phyloP scores from a whole-genome alignment of 2,329 filamentous ascomycete genomes.

The Xylaria sp. region DNA sequence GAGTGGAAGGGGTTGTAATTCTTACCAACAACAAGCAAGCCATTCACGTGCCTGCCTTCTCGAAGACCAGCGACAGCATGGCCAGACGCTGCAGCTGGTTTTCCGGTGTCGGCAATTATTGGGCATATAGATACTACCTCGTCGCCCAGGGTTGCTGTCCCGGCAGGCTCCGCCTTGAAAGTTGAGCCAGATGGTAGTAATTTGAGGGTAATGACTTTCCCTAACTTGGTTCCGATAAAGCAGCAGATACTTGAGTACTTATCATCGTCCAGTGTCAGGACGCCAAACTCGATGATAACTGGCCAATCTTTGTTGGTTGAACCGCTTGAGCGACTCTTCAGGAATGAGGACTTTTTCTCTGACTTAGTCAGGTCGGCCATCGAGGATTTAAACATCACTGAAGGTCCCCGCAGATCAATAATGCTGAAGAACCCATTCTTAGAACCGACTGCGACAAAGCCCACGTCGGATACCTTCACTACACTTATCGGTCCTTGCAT shows the following conservation, averaged over 20 bases:
- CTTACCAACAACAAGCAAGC: conserved; percentile 77
- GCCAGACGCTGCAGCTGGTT: conserved; percentile 76
- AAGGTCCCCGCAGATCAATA: conserved; percentile 85
- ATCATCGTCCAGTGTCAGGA: conserved; percentile 92
- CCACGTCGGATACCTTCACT: conserved; percentile 85
- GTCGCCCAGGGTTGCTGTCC: conserved; percentile 70
- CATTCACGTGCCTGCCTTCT: conserved; percentile 76
- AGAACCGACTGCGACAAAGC: conserved; percentile 87
- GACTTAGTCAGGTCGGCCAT: conserved; percentile 75
- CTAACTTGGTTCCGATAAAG: conserved; percentile 86
- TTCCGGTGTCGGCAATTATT: conserved; percentile 78
- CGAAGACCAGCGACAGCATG: conserved; percentile 76
- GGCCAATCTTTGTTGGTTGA: conserved; percentile 71
- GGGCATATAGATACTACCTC: conserved; percentile 77
- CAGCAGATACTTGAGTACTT: conserved; percentile 93
- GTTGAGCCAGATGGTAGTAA: conserved; percentile 76
- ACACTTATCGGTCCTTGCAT: conserved; percentile 81
- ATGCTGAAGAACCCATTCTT: conserved; percentile 81
- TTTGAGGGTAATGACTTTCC: conserved; percentile 88
- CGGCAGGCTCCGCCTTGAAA: conserved; percentile 76
- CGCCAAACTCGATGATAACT: conserved; percentile 85
- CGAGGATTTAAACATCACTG: conserved; percentile 77
- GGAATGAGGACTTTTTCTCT: conserved; percentile 78
- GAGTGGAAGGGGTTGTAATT: not conserved
- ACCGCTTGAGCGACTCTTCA: conserved; percentile 58